Evolutionary conservation across 345 rosid genomes (phyloP).

Genomic region (Hypericum androsaemum): DNA sequence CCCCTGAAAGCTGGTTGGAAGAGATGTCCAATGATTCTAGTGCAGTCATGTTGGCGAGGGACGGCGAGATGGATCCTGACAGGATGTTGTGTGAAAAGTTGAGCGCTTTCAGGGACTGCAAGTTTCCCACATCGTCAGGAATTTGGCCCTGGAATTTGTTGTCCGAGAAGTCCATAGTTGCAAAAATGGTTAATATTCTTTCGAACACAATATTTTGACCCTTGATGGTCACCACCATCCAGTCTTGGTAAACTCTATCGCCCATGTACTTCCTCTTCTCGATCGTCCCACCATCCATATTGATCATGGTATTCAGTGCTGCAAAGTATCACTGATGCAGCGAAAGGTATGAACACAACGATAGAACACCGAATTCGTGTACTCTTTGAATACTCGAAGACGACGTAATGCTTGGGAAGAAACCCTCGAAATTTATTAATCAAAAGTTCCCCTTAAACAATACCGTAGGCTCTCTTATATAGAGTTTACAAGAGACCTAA

Average conservation of each 20-base stretch:
- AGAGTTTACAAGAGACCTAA: too few relatives aligned
- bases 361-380: too few relatives aligned
- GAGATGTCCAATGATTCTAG: slow-evolving; percentile 20
- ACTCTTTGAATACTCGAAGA: too few relatives aligned
- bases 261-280: neutral
- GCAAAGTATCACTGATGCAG: too few relatives aligned
- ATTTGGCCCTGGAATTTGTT: slow-evolving; percentile 18
- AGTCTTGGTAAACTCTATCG: neutral
- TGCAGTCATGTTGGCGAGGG: slow-evolving; percentile 7
- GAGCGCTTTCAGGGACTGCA: slow-evolving; percentile 12
- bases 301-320: slow-evolving; percentile 8
- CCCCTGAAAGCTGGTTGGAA: slow-evolving; percentile 13
- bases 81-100: slow-evolving; percentile 20
- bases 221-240: slow-evolving; percentile 6
- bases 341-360: too few relatives aligned
- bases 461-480: neutral
- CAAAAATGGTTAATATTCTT: neutral
- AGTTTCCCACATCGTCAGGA: slow-evolving; percentile 14
- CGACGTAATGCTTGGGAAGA: neutral
- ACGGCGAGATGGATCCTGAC: slow-evolving; percentile 3
- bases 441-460: slow-evolving; percentile 8
- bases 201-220: neutral
- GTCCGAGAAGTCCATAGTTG: slow-evolving; percentile 17
- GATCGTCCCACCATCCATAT: neutral
- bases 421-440: slow-evolving; percentile 1